Evolutionary conservation across 179 eudicot species (phyloP).

Genomic region (Amaranthus tricolor): DNA sequence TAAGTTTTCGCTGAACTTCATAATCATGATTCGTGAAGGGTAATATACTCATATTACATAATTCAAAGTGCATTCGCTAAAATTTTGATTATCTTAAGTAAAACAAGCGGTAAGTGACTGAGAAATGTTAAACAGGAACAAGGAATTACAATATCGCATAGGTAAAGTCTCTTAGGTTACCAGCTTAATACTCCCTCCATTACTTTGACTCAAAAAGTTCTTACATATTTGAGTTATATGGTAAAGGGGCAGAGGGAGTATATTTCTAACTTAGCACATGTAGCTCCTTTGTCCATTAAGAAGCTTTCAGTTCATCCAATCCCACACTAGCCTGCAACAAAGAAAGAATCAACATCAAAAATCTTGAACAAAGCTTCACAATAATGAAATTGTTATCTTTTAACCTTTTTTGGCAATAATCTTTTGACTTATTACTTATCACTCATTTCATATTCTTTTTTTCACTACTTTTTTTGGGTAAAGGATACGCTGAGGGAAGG

Average conservation of each 20-base stretch:
- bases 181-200: neutral
- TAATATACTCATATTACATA: too few species aligned
- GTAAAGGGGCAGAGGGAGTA: too few species aligned
- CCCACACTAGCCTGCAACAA: conserved; percentile 69
- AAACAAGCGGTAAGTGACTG: neutral
- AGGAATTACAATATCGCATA: neutral
- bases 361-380: neutral
- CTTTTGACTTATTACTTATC: too few species aligned
- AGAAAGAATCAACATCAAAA: conserved; percentile 17
- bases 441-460: neutral
- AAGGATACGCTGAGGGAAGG: too few species aligned
- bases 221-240: too few species aligned
- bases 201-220: too few species aligned
- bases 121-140: neutral
- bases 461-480: neutral
- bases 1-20: too few species aligned
- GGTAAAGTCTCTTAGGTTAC: neutral
- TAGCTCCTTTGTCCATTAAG: conserved; percentile 27
- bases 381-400: too few species aligned
- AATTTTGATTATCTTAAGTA: conserved; percentile 10
- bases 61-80: neutral
- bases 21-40: too few species aligned
- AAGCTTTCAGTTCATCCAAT: conserved; percentile 72
- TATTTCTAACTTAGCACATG: conserved; percentile 6
- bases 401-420: too few species aligned